These are phyloP conservation scores for Penicillium thymicola DNA, from an alignment of 2,329 filamentous ascomycete species.

Conservation along the genomic window DNA sequence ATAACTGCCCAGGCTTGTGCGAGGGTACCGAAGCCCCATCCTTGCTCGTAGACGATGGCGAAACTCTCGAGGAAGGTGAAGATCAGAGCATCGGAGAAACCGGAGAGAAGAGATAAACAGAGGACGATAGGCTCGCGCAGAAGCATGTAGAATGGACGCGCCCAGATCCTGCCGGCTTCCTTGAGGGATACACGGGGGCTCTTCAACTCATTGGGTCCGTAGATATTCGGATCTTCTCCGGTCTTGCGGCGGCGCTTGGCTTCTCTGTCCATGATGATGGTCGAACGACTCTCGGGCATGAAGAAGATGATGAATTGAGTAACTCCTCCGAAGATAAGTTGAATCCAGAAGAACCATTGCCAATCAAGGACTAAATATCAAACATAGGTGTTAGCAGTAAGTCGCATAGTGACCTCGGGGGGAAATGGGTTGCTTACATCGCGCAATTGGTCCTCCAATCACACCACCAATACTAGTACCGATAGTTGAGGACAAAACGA, in stretches of 20 bases:
- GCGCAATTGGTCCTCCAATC: slow-evolving; percentile 49
- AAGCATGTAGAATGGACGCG: slow-evolving; percentile 68
- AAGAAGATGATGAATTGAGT: slow-evolving; percentile 50
- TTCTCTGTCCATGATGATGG: slow-evolving; percentile 54
- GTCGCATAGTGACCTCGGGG: neutral
- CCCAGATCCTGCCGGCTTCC: slow-evolving; percentile 46
- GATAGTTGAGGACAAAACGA: slow-evolving; percentile 51
- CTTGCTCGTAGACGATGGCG: slow-evolving; percentile 50
- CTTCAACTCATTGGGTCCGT: slow-evolving; percentile 57
- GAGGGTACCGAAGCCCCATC: slow-evolving; percentile 60
- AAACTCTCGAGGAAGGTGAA: slow-evolving; percentile 62
- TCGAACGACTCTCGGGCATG: slow-evolving; percentile 55
- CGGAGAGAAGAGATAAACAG: slow-evolving; percentile 64
- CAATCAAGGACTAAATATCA: slow-evolving; percentile 37
- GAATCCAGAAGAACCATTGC: slow-evolving; percentile 61
- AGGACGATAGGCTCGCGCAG: slow-evolving; percentile 69
- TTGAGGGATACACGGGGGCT: slow-evolving; percentile 46
- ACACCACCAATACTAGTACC: slow-evolving; percentile 52
- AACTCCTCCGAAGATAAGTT: slow-evolving; percentile 53
- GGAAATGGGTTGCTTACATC: slow-evolving; percentile 7
- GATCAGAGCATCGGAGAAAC: slow-evolving; percentile 68
- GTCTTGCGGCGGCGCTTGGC: slow-evolving; percentile 53
- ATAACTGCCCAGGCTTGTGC: slow-evolving; percentile 61
- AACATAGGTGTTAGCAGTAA: neutral
- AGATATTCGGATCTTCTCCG: slow-evolving; percentile 57